These are phyloP conservation scores for Cyberlindnera japonica DNA, from an alignment of 805 yeast genomes.

Conservation along the genomic window DNA sequence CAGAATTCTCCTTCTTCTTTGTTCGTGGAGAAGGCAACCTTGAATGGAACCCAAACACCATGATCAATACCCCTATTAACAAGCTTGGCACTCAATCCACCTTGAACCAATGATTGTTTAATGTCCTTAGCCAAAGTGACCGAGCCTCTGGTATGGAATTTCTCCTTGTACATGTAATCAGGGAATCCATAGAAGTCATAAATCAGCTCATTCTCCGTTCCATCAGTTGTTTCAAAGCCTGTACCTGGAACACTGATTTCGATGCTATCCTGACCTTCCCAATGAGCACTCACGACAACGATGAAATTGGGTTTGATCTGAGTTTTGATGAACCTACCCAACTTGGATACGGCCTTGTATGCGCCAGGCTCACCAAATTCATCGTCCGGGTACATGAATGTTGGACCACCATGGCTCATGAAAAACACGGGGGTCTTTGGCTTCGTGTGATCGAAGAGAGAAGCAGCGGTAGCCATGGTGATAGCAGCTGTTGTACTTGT, in stretches of 20 bases:
- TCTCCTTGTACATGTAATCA: conserved; percentile 53
- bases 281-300: conserved; percentile 71
- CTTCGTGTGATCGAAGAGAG: conserved; percentile 16
- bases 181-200: conserved; percentile 82
- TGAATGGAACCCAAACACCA: conserved; percentile 79
- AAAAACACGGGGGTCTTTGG: conserved; percentile 55
- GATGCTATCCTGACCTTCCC: conserved; percentile 53
- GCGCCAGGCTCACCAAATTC: conserved; percentile 55
- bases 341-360: conserved; percentile 41
- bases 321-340: conserved; percentile 51
- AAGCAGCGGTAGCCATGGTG: neutral
- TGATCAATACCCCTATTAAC: conserved; percentile 72
- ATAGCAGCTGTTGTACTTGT: neutral
- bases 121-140: conserved; percentile 42
- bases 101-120: conserved; percentile 34
- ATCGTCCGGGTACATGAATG: conserved; percentile 57
- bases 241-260: conserved; percentile 46
- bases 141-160: conserved; percentile 52
- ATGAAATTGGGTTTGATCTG: conserved; percentile 60
- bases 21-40: conserved; percentile 57
- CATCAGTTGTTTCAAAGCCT: conserved; percentile 4
- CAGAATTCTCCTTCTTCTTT: conserved; percentile 23
- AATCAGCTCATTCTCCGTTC: conserved; percentile 48
- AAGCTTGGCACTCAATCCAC: conserved; percentile 43
- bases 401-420: conserved; percentile 83